phyloP scores from a whole-genome alignment of 495 filamentous ascomycete genomes.

The Aeminium ludgeri region DNA sequence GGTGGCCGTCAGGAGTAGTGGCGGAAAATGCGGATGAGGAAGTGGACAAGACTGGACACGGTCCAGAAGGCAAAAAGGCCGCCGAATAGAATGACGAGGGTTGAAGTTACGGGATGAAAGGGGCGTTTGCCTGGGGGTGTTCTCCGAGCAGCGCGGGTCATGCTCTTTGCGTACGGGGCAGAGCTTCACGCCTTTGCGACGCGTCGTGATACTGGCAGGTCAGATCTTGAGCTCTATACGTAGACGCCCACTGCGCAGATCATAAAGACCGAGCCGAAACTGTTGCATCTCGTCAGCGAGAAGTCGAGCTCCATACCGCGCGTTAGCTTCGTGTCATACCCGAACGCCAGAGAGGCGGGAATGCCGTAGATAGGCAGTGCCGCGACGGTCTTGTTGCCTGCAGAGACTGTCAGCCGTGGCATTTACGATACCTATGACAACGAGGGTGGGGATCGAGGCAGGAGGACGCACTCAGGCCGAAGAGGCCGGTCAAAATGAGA shows the following conservation, averaged over 20 bases:
- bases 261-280: constrained; percentile 91
- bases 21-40: not conserved
- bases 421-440: no score
- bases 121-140: constrained; percentile 1
- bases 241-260: constrained; percentile 98
- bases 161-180: no score
- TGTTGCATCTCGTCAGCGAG: constrained; percentile 22
- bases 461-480: constrained; percentile 63
- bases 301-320: no score
- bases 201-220: no score
- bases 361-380: constrained; percentile 64
- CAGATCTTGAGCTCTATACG: constrained; percentile 58
- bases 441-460: no score
- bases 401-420: no score
- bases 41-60: not conserved
- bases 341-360: constrained; percentile 75
- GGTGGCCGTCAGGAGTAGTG: not conserved
- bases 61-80: constrained; percentile 3
- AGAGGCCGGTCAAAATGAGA: constrained; percentile 48
- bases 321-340: constrained; percentile 39
- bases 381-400: constrained; percentile 75
- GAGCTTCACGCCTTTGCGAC: no score
- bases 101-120: constrained; percentile 8
- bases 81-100: constrained; percentile 5
- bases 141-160: no score